A percentile compares a stretch with the other conserved stretches of the same genome.
These are phyloP conservation scores for Ophiosphaerella narmari DNA, from an alignment of 2,329 filamentous ascomycete genomes.

Conservation along the genomic window DNA sequence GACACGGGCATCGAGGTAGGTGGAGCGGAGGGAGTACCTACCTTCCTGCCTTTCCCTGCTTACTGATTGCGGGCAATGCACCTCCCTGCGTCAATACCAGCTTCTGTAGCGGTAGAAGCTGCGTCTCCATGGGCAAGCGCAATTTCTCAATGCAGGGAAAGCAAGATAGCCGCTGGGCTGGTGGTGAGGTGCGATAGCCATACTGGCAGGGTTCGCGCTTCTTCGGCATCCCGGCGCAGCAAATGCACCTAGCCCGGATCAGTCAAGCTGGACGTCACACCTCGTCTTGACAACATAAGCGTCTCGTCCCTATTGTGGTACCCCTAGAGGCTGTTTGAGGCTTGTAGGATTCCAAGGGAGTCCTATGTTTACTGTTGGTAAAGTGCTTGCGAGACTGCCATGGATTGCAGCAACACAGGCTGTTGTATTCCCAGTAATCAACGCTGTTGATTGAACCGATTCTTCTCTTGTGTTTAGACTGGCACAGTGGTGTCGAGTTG, in stretches of 20 bases:
- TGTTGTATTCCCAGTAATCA: too few species aligned
- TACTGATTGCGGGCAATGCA: slow-evolving; percentile 26
- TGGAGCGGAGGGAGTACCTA: slow-evolving; percentile 16
- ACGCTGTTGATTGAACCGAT: too few species aligned
- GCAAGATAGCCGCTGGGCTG: slow-evolving; percentile 15
- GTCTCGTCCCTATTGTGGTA: background rate
- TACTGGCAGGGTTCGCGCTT: background rate
- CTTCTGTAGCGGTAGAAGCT: slow-evolving; percentile 36
- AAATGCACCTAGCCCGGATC: background rate
- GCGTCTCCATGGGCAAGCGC: slow-evolving; percentile 43
- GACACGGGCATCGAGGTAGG: background rate
- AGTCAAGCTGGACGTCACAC: background rate
- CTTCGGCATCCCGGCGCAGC: background rate
- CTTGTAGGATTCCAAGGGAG: too few species aligned
- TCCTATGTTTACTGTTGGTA: too few species aligned
- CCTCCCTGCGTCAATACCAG: slow-evolving; percentile 40
- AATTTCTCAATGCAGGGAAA: slow-evolving; percentile 22
- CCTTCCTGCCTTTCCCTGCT: slow-evolving; percentile 1
- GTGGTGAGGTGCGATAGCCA: slow-evolving; percentile 16
- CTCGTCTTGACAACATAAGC: background rate
- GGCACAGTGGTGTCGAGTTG: too few species aligned
- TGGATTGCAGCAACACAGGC: too few species aligned
- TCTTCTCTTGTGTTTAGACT: too few species aligned
- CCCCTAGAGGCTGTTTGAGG: too few species aligned
- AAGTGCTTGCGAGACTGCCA: too few species aligned